Base-by-base conservation (phyloP, 768 basidiomycete genomes). In the Vararia minispora region DNA sequence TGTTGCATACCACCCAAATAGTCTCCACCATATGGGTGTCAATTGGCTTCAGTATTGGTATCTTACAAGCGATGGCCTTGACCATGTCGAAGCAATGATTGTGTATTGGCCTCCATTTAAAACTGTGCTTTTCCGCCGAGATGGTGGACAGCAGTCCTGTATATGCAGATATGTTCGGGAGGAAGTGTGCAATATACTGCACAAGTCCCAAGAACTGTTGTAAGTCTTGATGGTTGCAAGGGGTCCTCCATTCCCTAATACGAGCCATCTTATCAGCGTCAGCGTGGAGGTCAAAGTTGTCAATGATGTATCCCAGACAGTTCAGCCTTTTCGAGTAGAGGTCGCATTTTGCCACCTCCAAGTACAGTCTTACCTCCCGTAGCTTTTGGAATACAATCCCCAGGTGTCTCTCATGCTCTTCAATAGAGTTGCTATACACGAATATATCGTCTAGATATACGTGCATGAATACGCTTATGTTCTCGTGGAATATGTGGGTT, bases 251-350 rank as follows among this genome's bases (percentile, higher is more conserved):
- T 0, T 61, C 48, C 0, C 52, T 27, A 1, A 68, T 57, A 0
- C 40, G 27, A 2, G 24, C 32, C 36, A 68, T 39, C 40, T 68
- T 69, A 41, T 67, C 57, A 0, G 40, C 6, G 25, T 65, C 58
- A 0, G 58, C 53, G 34, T 64, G 59, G 0, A 69, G 47, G 0
- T 67, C 64, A 2, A 49, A 16, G 17, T 64, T 49, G 38, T 65
- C 60, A 5, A 70, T 61, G 0, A 60, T 31, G 31, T 66, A 62
- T 1, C 68, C 65, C 0, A 69, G 51, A 35, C 59, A 63, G 25
- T 65, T 57, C 31, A 66, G 38, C 3, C 29, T 21, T 7, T 45
- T 40, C n/a, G n/a, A n/a, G n/a, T n/a, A n/a, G n/a, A n/a, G n/a
- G n/a, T n/a, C n/a, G n/a, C n/a, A n/a, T n/a, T 66, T 68, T 17